Conservation (phyloP, 176 grass and related monocot species). For the Poa annua region DNA sequence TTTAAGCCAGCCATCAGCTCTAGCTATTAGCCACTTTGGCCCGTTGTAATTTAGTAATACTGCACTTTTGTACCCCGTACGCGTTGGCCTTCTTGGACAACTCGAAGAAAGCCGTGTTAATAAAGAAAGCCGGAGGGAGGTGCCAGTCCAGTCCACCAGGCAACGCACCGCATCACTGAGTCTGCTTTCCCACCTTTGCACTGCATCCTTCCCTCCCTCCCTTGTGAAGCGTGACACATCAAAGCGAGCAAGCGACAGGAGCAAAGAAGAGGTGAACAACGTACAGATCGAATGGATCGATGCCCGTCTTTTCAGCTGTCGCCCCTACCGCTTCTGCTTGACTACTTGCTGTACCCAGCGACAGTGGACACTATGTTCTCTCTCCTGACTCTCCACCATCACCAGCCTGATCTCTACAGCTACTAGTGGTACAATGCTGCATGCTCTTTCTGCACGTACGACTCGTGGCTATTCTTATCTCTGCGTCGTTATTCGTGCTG, state of each 20-base stretch:
- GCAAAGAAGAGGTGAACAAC: constrained; percentile 9
- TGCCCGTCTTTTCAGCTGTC: constrained; percentile 25
- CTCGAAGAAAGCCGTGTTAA: constrained; percentile 12
- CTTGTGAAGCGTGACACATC: constrained; percentile 41
- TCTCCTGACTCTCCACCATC: no score
- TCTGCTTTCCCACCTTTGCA: constrained; percentile 3
- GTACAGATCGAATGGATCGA: constrained; percentile 15
- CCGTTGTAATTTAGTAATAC: not conserved
- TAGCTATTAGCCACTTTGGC: not conserved
- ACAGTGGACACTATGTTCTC: not conserved
- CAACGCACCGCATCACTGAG: not conserved
- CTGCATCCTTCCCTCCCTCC: not conserved
- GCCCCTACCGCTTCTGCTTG: not conserved
- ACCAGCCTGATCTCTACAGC: no score
- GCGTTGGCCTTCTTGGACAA: not conserved
- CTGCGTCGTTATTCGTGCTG: not conserved
- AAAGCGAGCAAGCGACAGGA: not conserved
- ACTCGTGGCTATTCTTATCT: not conserved
- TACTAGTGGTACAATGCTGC: not conserved
- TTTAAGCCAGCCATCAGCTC: not conserved
- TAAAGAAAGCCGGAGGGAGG: not conserved
- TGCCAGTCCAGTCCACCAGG: constrained; percentile 14
- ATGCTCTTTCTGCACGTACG: not conserved
- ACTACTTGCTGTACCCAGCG: not conserved
- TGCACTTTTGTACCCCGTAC: not conserved